phyloP scores from a whole-genome alignment of 345 rosid genomes.

The Adansonia digitata region DNA sequence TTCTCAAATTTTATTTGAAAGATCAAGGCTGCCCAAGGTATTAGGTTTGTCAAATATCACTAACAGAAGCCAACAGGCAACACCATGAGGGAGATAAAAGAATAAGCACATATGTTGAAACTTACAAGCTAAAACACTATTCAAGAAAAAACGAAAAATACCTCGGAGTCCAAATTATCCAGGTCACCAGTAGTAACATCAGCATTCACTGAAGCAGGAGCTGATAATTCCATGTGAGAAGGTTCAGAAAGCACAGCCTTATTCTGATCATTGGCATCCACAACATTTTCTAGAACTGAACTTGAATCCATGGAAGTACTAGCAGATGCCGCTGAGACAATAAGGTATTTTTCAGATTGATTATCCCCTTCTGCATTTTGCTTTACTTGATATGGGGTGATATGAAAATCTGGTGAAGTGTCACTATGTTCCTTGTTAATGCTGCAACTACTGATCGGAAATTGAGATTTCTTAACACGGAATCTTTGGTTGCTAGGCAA shows the following conservation, averaged over 20 bases:
- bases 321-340: slow-evolving; percentile 34
- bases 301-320: slow-evolving; percentile 23
- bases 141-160: slow-evolving; percentile 15
- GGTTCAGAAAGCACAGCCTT: slow-evolving; percentile 29
- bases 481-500: slow-evolving; percentile 39
- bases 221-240: slow-evolving; percentile 29
- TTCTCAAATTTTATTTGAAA: not conserved
- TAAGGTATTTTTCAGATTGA: slow-evolving; percentile 27
- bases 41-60: not conserved
- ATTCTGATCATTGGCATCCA: slow-evolving; percentile 32
- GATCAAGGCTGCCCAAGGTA: not conserved
- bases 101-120: not conserved
- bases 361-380: slow-evolving; percentile 23
- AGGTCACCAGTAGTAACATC: slow-evolving; percentile 29
- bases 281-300: slow-evolving; percentile 36
- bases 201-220: slow-evolving; percentile 26
- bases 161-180: slow-evolving; percentile 31
- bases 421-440: slow-evolving; percentile 17
- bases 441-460: not conserved
- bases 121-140: not conserved
- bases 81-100: not conserved
- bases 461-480: slow-evolving; percentile 30
- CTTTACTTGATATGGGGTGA: slow-evolving; percentile 26
- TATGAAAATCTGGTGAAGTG: slow-evolving; percentile 40
- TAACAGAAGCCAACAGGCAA: not conserved